Evolutionary conservation across 2,329 filamentous ascomycete species (phyloP), one percentile per base, ranked within the genome.

Genomic region (Paraphoma sp.): DNA sequence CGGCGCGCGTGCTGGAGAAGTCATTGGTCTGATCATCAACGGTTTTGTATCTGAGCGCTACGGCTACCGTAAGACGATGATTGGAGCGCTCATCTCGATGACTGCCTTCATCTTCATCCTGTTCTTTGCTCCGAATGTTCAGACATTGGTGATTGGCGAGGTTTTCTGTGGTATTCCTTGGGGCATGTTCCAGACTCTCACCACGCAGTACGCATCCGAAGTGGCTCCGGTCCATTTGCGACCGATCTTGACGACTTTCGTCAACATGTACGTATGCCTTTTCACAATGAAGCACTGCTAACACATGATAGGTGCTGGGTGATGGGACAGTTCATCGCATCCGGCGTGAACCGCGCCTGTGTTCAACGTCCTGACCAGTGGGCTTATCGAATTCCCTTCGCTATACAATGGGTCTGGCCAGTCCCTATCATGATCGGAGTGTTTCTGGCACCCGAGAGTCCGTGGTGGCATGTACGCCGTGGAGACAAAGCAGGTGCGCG

Each of bases 371-470:
- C 83, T 6, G 87, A 90, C 59, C 81, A 90, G 71, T 89, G 86
- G 86, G 83, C 85, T 0, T 89, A 87, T 71, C 82, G 86, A 36
- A 86, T 89, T 17, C 71, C 71, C 1, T 91, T 89, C 62, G 87
- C 84, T 0, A 78, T 91, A 29, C 89, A 92, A 75, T 91, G 89
- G 88, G 87, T 91, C 77, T 91, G 88, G 88, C 88, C 88, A 0
- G 66, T 88, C 12, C 87, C 87, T 2, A 81, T 91, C n/a, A 82
- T 86, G 45, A 71, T 88, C 46, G 87, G 84, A 56, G 86, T 90
- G 60, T 83, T 79, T 62, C 86, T 89, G 56, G 88, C 88, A 0
- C 89, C 88, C 14, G 87, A 90, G 85, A 91, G 60, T 3, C 66
- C 66, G 2, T 69, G 65, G 66, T 69, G 65, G 63, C 43, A 68